Percentiles rank a stretch among this genome's conserved stretches.
Conservation (phyloP, 2,329 filamentous ascomycete species). For the Juglanconis oblonga region DNA sequence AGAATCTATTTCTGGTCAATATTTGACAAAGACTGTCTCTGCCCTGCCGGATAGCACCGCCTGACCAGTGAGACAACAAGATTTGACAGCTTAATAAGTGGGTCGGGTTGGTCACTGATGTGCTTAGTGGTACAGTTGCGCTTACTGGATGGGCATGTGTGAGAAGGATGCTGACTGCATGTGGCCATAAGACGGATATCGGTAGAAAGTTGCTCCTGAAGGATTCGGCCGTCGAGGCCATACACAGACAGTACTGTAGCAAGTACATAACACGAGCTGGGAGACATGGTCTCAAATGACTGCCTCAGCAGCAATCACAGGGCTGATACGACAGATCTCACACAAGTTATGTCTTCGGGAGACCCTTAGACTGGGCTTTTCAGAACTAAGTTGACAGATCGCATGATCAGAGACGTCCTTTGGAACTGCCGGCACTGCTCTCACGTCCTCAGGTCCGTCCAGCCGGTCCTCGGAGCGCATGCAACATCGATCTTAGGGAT, state of each 20-base stretch:
- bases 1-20: slow-evolving; percentile 15
- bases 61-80: neutral
- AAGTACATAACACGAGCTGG: neutral
- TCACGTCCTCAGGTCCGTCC: neutral
- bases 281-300: neutral
- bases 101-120: neutral
- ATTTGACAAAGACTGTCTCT: slow-evolving; percentile 20
- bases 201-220: neutral
- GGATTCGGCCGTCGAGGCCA: neutral
- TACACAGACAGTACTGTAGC: neutral
- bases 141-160: neutral
- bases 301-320: neutral
- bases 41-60: neutral
- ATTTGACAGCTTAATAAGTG: neutral
- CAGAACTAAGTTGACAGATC: neutral
- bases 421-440: neutral
- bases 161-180: neutral
- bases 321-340: neutral
- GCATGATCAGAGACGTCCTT: neutral
- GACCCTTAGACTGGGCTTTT: neutral
- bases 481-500: neutral
- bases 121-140: neutral
- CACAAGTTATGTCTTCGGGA: neutral
- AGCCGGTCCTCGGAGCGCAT: neutral
- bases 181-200: neutral